phyloP scores from a whole-genome alignment of 768 basidiomycete genomes.

The Russula dissimulans region DNA sequence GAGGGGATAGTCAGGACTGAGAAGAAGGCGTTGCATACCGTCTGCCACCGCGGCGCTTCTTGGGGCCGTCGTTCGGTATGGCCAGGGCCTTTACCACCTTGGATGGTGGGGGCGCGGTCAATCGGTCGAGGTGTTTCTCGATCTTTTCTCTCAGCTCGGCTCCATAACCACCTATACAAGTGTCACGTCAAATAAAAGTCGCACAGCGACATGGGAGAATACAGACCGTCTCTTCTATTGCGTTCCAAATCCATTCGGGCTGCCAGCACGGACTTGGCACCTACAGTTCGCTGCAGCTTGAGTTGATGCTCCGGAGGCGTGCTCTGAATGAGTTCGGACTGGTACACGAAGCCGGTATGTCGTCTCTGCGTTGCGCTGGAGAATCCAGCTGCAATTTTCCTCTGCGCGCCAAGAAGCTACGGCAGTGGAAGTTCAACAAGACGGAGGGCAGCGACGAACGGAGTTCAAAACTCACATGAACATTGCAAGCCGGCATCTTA shows the following conservation, averaged over 20 bases:
- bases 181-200: not conserved
- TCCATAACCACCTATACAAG: conserved; percentile 64
- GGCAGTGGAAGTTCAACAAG: not conserved
- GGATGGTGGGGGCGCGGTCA: conserved; percentile 88
- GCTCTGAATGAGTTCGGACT: conserved; percentile 77
- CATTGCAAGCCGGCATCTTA: conserved; percentile 93
- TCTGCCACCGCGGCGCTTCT: conserved; percentile 93
- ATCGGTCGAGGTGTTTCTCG: conserved; percentile 85
- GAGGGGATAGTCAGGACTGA: too few relatives aligned
- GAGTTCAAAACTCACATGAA: conserved; percentile 54
- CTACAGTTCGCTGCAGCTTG: conserved; percentile 88
- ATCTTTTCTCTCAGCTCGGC: conserved; percentile 73
- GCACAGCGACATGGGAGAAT: conserved; percentile 12
- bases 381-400: conserved; percentile 87
- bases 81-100: conserved; percentile 92
- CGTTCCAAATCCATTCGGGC: conserved; percentile 93
- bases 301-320: conserved; percentile 86
- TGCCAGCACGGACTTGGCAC: conserved; percentile 84
- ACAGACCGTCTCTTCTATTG: conserved; percentile 65
- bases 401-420: conserved; percentile 89
- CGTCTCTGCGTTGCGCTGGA: conserved; percentile 79
- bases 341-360: conserved; percentile 96
- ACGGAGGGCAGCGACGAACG: not conserved
- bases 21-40: conserved; percentile 42
- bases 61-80: conserved; percentile 89